Evolutionary conservation across 1,284 basidiomycete species (phyloP), one percentile per base, ranked within the genome.

Genomic region (Tilletia setariae): DNA sequence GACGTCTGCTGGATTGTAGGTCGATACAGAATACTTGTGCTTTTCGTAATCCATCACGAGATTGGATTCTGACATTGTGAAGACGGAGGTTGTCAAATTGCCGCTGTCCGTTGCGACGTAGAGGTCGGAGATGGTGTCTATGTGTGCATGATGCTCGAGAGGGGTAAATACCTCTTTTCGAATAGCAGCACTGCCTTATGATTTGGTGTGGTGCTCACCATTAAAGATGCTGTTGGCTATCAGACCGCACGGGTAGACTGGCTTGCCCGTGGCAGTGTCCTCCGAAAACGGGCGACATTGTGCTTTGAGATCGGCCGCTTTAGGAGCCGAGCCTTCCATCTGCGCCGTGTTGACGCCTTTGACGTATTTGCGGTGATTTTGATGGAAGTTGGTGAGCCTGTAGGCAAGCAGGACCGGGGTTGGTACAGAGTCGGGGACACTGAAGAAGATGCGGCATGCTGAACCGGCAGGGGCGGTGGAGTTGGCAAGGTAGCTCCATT

Each of bases 211-310:
- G 19, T n/a, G 79, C 87, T 42, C 66, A 91, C 92, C 94, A 80
- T 99, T 99, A 86, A 98, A 99, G 7, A 94, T 69, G 19, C 93
- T 95, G 84, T 99, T 99, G 63, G 96, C 96, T 74, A 99, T 96
- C 71, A 98, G 86, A 44, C 96, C 96, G 77, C 96, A 99, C 0
- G 96, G 96, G 82, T 95, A 99, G 72, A 80, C 74, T 65, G 76
- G 70, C 64, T 74, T 74, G 68, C 68, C 67, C 19, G 72, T 69
- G 16, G 40, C 64, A 32, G 72, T 67, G 42, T 79, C 76, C 3
- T 69, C 67, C 1, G 87, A 92, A 53, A 97, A 86, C 1, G 96
- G 96, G 83, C 94, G 93, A 87, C 94, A 98, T 77, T 94, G 89
- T 61, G 86, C 84, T 7, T 72, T 59, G 47, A 81, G 84, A 69